phyloP scores from a whole-genome alignment of 2,329 filamentous ascomycete genomes.

The Diaporthe sp. region DNA sequence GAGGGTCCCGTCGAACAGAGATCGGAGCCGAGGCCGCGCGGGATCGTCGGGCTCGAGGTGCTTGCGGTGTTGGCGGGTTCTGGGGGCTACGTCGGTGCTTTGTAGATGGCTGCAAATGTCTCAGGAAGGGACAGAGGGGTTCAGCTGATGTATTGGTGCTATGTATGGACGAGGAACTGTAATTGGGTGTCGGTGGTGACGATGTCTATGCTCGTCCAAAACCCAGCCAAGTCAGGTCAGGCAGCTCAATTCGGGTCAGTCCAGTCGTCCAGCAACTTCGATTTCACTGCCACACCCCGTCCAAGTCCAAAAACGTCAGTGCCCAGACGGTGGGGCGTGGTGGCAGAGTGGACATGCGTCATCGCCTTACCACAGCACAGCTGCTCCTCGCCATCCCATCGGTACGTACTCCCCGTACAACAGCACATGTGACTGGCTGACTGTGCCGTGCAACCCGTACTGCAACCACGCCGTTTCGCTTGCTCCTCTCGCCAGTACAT shows the following conservation, averaged over 20 bases:
- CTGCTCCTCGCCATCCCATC: not conserved
- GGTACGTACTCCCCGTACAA: slow-evolving; percentile 6
- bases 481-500: not conserved
- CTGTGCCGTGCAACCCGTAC: slow-evolving; percentile 25
- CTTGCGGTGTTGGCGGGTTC: slow-evolving; percentile 1
- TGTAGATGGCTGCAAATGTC: not conserved
- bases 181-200: slow-evolving; percentile 7
- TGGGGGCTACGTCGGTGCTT: slow-evolving; percentile 1
- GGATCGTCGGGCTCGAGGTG: slow-evolving; percentile 24
- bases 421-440: slow-evolving; percentile 22
- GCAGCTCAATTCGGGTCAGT: slow-evolving; percentile 8
- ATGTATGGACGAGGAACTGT: not conserved
- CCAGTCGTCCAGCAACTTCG: slow-evolving; percentile 25
- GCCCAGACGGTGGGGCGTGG: slow-evolving; percentile 23
- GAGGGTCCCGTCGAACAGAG: slow-evolving; percentile 27
- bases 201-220: slow-evolving; percentile 9
- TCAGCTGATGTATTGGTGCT: not conserved
- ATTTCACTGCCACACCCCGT: slow-evolving; percentile 30
- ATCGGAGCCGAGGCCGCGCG: slow-evolving; percentile 35
- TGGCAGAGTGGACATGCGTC: slow-evolving; percentile 23
- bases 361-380: not conserved
- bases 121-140: not conserved
- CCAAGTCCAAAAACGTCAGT: slow-evolving; percentile 26
- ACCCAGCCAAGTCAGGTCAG: slow-evolving; percentile 4
- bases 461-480: not conserved